These are phyloP conservation scores for Candida glaebosa DNA, from an alignment of 805 yeast species.

Conservation along the genomic window DNA sequence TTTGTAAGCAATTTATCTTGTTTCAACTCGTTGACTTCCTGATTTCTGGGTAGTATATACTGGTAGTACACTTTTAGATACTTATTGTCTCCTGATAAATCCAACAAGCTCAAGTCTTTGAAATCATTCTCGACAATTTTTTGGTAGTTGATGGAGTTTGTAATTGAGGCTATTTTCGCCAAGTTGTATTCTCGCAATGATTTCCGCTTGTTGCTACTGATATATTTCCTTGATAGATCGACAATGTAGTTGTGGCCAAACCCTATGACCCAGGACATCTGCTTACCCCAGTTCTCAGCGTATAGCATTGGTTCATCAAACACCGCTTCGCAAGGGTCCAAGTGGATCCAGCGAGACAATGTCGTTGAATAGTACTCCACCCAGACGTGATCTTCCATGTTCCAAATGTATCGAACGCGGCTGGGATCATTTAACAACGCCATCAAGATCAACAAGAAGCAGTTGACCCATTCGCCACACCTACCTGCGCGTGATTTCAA, in stretches of 20 bases:
- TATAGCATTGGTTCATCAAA: constrained; percentile 80
- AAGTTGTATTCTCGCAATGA: constrained; percentile 8
- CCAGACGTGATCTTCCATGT: constrained; percentile 95
- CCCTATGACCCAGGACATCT: constrained; percentile 85
- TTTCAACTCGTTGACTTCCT: constrained; percentile 18
- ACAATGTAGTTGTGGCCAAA: constrained; percentile 55
- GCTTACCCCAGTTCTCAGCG: constrained; percentile 86
- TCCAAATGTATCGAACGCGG: constrained; percentile 71
- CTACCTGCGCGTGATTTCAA: constrained; percentile 67
- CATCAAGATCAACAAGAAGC: constrained; percentile 66
- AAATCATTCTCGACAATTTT: constrained; percentile 20
- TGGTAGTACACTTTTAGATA: constrained; percentile 29
- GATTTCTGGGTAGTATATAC: constrained; percentile 33
- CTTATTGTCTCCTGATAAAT: constrained; percentile 16
- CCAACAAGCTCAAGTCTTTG: neutral
- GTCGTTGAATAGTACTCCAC: constrained; percentile 73
- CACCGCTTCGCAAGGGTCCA: constrained; percentile 84
- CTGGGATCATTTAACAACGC: constrained; percentile 50
- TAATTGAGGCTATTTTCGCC: constrained; percentile 9
- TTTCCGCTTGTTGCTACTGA: constrained; percentile 31
- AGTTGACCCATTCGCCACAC: constrained; percentile 95
- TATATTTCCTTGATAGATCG: constrained; percentile 72
- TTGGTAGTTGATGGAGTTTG: constrained; percentile 12
- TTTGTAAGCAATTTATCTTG: constrained; percentile 18
- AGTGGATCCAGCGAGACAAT: constrained; percentile 75